Base-by-base conservation (phyloP, 2,329 filamentous ascomycete genomes). In the Parascedosporium putredinis region DNA sequence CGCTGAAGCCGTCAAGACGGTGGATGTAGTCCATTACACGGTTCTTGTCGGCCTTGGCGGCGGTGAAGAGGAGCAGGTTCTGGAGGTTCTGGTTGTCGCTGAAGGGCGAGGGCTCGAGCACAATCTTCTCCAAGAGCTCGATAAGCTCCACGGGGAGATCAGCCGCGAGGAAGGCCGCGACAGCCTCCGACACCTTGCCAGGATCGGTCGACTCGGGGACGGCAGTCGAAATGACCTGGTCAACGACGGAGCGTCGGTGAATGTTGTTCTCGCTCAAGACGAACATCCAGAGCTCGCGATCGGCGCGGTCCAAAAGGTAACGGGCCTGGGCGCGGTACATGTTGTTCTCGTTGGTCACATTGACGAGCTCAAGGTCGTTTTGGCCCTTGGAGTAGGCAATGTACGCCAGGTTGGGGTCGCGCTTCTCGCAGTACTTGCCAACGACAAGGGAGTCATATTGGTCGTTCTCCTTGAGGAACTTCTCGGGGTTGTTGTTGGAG, bases 291-390 rank as follows among this genome's bases (percentile, higher is more conserved):
- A 98, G 81, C 65, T 98, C 93, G 2, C 74, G 66, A 61, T 98
- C 93, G 33, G 87, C 85, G 56, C 93, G 84, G 60, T 96, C 90
- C 48, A 98, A 74, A 22, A 98, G 77, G 67, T 98, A 98, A 33
- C 93, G 85, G 52, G 90, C 91, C 68, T 98, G 93, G n/a, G 87
- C 87, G 60, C 90, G 86, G 78, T 95, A 98, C 93, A 98, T 98
- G n/a, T 88, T 84, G 71, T 98, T 98, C 70, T 98, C 94, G 60
- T 97, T 98, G 62, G 93, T 97, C 62, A 98, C 91, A 67, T 86
- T 93, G 68, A 98, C 91, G 51, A 98, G 79, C 70, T 98, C 94
- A 27, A 98, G 71, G 61, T 98, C 93, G 57, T 98, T 98, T 68
- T 96, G 88, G 18, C 93, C 93, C 75, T 98, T 98, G 59, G 83